phyloP scores from a whole-genome alignment of 148 eudicot genomes.

The Fagopyrum esculentum region DNA sequence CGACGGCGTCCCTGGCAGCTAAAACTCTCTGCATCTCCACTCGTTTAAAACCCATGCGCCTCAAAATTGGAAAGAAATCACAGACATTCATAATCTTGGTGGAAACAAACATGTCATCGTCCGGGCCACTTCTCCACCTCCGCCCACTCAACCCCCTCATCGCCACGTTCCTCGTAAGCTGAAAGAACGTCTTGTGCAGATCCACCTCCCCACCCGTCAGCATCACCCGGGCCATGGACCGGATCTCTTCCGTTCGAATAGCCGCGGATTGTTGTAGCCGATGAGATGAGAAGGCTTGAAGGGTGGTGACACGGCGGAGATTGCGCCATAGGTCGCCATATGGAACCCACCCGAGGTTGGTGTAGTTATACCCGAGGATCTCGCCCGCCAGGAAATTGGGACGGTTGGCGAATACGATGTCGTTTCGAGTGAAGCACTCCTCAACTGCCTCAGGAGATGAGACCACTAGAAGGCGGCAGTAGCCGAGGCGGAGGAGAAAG shows the following conservation, averaged over 20 bases:
- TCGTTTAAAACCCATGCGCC: constrained; percentile 12
- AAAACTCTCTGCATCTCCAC: constrained; percentile 10
- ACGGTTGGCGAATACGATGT: constrained; percentile 24
- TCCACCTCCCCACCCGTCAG: constrained; percentile 15
- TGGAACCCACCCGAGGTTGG: constrained; percentile 22
- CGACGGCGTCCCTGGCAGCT: constrained; percentile 15
- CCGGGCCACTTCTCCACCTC: constrained; percentile 15
- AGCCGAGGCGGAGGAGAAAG: constrained; percentile 19
- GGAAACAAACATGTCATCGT: background rate
- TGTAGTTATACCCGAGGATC: constrained; percentile 15
- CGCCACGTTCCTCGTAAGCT: constrained; percentile 27
- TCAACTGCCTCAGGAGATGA: constrained; percentile 22
- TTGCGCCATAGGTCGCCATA: constrained; percentile 33
- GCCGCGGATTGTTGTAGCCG: constrained; percentile 20
- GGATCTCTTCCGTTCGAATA: constrained; percentile 21
- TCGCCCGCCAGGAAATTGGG: constrained; percentile 25
- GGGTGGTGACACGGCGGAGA: constrained; percentile 23
- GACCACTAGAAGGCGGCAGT: constrained; percentile 14
- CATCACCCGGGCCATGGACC: constrained; percentile 12
- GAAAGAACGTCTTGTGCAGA: constrained; percentile 21
- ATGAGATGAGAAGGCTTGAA: constrained; percentile 25
- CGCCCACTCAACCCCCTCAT: constrained; percentile 33
- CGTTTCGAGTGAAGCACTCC: constrained; percentile 25
- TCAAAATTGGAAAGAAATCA: constrained; percentile 21
- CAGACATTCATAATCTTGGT: background rate